Percentiles rank a stretch among this genome's conserved stretches.
These are phyloP conservation scores for Populus davidiana DNA, from an alignment of 345 rosid genomes.

Conservation along the genomic window DNA sequence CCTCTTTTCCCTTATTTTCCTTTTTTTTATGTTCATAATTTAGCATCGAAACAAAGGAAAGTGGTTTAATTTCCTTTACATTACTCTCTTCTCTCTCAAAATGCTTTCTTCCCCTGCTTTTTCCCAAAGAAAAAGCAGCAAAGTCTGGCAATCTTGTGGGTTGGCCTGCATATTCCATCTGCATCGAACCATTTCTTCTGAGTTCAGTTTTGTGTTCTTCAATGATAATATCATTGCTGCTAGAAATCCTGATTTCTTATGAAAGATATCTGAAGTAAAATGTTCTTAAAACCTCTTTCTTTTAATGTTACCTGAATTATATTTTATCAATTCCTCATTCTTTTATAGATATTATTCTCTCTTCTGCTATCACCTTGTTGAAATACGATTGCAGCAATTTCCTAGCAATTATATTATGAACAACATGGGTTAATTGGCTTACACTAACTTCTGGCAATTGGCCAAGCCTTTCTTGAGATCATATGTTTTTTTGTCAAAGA, in stretches of 20 bases:
- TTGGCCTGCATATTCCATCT: not conserved
- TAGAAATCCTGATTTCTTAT: not conserved
- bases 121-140: not conserved
- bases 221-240: not conserved
- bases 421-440: constrained; percentile 11
- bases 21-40: too few relatives aligned
- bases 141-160: not conserved
- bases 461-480: constrained; percentile 70
- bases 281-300: not conserved
- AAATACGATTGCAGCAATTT: not conserved
- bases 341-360: not conserved
- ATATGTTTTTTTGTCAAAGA: constrained; percentile 14
- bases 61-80: too few relatives aligned
- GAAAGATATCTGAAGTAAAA: not conserved
- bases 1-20: too few relatives aligned
- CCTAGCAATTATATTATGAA: not conserved
- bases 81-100: too few relatives aligned
- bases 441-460: constrained; percentile 45
- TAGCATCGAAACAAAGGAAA: too few relatives aligned
- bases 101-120: not conserved
- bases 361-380: not conserved
- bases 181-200: not conserved
- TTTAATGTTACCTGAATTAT: not conserved
- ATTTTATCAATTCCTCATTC: not conserved
- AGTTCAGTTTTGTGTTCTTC: not conserved